A percentile compares a stretch with the other conserved stretches of the same genome.
Evolutionary conservation across 768 basidiomycete species (phyloP).

Genomic region (Phaeotremella skinneri): DNA sequence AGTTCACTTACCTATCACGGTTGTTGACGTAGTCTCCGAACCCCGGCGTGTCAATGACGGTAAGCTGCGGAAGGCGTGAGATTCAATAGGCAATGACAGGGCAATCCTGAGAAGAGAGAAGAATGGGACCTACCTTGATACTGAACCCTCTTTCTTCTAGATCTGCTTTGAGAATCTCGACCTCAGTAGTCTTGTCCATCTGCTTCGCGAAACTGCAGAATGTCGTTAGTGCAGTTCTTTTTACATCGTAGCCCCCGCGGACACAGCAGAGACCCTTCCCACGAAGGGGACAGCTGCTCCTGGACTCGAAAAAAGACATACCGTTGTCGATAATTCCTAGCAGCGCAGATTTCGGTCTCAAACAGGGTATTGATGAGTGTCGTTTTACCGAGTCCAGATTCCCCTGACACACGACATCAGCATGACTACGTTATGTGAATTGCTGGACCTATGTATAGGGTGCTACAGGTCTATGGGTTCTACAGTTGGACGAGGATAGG

Average conservation of each 20-base stretch:
- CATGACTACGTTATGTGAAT: no score
- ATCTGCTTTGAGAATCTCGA: constrained; percentile 99
- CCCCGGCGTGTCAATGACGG: constrained; percentile 97
- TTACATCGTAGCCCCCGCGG: neutral
- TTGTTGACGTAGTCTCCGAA: constrained; percentile 99
- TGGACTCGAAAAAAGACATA: no score
- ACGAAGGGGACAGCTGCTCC: constrained; percentile 31
- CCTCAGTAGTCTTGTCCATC: constrained; percentile 96
- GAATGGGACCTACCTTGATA: constrained; percentile 59
- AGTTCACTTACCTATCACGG: constrained; percentile 68
- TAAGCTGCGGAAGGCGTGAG: constrained; percentile 62
- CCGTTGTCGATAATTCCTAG: constrained; percentile 74
- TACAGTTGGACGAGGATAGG: constrained; percentile 15
- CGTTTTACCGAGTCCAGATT: constrained; percentile 95
- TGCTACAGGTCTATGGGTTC: no score
- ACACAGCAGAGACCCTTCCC: no score
- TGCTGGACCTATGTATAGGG: no score
- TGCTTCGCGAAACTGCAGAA: constrained; percentile 64
- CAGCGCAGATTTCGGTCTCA: constrained; percentile 87
- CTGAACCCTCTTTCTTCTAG: constrained; percentile 99
- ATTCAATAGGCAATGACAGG: constrained; percentile 1
- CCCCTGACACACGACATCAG: constrained; percentile 59
- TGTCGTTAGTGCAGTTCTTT: constrained; percentile 63
- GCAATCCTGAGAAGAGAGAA: constrained; percentile 2
- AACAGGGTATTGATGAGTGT: constrained; percentile 99